phyloP scores from a whole-genome alignment of 179 eudicot species.

The Silene coronaria region DNA sequence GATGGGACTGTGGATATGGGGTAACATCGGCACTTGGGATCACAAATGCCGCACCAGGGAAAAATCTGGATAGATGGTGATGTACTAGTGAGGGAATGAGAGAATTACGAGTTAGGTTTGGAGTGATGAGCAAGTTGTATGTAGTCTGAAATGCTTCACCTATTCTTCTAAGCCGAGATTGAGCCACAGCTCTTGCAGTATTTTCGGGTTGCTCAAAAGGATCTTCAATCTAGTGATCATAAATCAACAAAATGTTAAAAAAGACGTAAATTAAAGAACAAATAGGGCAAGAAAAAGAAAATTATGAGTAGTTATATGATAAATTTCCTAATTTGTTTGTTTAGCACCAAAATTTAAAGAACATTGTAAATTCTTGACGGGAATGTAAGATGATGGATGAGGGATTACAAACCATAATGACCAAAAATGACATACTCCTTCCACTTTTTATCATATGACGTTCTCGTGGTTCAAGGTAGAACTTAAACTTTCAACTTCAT shows the following conservation, averaged over 20 bases:
- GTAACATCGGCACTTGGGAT: conserved; percentile 17
- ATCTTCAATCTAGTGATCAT: conserved; percentile 69
- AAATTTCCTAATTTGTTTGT: too few species aligned
- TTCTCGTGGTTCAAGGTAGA: too few species aligned
- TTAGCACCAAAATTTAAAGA: too few species aligned
- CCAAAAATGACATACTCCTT: too few species aligned
- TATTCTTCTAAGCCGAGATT: conserved; percentile 42
- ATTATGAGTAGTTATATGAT: conserved; percentile 4
- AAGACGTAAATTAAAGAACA: not conserved
- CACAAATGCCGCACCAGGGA: conserved; percentile 29
- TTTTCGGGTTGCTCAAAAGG: conserved; percentile 90
- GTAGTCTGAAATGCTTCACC: conserved; percentile 49
- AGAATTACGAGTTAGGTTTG: conserved; percentile 32
- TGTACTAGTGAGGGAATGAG: conserved; percentile 41
- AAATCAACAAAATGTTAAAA: not conserved
- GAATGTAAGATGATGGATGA: too few species aligned
- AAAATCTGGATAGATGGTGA: conserved; percentile 32
- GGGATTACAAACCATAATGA: too few species aligned
- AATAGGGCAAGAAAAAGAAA: too few species aligned
- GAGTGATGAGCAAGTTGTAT: conserved; percentile 30
- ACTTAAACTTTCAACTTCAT: not conserved
- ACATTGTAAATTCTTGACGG: too few species aligned
- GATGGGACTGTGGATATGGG: conserved; percentile 24
- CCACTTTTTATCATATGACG: too few species aligned
- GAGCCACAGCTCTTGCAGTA: conserved; percentile 65